Base-by-base conservation (phyloP, 192 early-diverging fungal genomes). In the Podochytrium sp. region DNA sequence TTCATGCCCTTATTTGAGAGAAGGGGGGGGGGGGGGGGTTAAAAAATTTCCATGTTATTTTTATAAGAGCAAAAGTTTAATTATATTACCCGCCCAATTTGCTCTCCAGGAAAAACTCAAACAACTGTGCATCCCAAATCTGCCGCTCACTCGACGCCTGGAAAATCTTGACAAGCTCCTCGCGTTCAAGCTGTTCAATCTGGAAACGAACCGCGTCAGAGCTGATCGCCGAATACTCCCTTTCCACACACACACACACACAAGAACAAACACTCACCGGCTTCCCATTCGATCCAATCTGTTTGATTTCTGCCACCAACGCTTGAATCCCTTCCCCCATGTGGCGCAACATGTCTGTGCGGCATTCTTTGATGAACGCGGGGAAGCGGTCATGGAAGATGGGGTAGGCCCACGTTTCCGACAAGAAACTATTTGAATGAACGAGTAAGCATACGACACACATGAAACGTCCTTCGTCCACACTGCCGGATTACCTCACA, bases 361-460 rank as follows among this genome's bases (percentile, higher is more conserved):
- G 38, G 5, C 73, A 60, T 38, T 52, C 58, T 30, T 75, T 29
- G 41, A 75, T 49, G 57, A 83, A 87, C 1, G 38, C 59, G 16
- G 66, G 64, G 61, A 87, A 87, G 18, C 84, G 69, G 71, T 87
- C 86, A 61, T 85, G 80, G 78, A 77, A 87, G 18, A 87, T 49
- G 0, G 84, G 81, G 30, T 83, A 73, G 2, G 86, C 86, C 86
- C 86, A 87, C 12, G 79, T 67, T 65, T 84, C 82, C 12, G 56
- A 40, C 40, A 87, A 74, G 76, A 82, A 87, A 32, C 86, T 87
- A 56, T n/a, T n/a, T n/a, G n/a, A n/a, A n/a, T n/a, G n/a, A n/a
- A n/a, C n/a, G n/a, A 4, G 25, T 43, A 3, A 35, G n/a, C 40
- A n/a, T n/a, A n/a, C n/a, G n/a, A n/a, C n/a, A n/a, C n/a, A n/a